Evolutionary conservation across 805 yeast genomes (phyloP).

Genomic region (Yarrowia divulgata): DNA sequence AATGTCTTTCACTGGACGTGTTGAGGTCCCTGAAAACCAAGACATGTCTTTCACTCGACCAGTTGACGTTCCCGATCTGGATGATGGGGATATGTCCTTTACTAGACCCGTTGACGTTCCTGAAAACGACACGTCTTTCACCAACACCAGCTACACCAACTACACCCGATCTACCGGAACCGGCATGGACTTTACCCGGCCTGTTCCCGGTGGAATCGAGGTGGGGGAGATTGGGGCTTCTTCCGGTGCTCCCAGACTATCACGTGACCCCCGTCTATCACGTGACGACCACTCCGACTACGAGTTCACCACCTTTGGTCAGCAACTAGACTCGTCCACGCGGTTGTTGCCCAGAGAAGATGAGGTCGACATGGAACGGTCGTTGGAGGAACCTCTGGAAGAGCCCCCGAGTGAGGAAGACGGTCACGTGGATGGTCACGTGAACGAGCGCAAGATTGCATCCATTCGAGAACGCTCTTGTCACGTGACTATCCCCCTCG

Average conservation of each 20-base stretch:
- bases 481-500: background rate
- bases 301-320: constrained; percentile 15
- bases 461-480: no score
- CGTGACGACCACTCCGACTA: constrained; percentile 22
- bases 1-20: background rate
- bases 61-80: background rate
- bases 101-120: background rate
- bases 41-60: constrained; percentile 18
- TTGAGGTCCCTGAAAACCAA: background rate
- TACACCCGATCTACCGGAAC: background rate
- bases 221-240: background rate
- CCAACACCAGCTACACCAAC: constrained; percentile 4
- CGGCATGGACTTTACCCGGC: constrained; percentile 13
- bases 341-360: background rate
- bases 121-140: background rate
- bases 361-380: constrained; percentile 9
- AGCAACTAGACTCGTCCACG: constrained; percentile 13
- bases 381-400: constrained; percentile 22
- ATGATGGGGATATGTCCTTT: background rate
- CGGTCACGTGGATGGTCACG: background rate
- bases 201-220: constrained; percentile 23
- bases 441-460: no score
- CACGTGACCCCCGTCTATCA: constrained; percentile 5
- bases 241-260: background rate
- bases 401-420: background rate